Evolutionary conservation across 192 early-diverging fungal genomes (phyloP), one percentile per base, ranked within the genome.

Genomic region (Diversispora epigaea): DNA sequence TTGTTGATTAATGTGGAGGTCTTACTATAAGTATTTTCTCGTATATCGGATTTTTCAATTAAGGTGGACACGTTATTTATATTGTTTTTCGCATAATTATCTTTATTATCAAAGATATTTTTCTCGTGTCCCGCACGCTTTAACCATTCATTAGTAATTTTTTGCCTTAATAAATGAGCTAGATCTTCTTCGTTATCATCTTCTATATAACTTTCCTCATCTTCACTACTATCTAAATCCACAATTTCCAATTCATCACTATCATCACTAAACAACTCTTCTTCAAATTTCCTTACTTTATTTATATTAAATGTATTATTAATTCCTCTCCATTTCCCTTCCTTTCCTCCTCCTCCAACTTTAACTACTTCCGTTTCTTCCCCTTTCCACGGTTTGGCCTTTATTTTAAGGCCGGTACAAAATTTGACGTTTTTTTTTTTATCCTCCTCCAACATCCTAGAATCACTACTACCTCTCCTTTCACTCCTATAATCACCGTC

Each of bases 341-440:
- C 9, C 47, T 46, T 25, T 39, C 61, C 56, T 19, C n/a, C 14
- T 61, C 32, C 19, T 60, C 57, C 4, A 47, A 19, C 39, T 40
- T 63, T 45, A 44, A 62, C 72, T 60, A 73, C 6, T 41, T 17
- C 62, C 39, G 50, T 57, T 46, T 63, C 72, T 40, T 22, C 49
- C 10, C 60, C 60, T 46, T 55, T 73, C 72, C 72, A 73, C 41
- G 72, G 22, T 15, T 63, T 60, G 44, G 72, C 19, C 61, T 73
- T 73, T 46, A 73, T 58, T 49, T 62, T 73, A 73, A 43, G 58
- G 39, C 72, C 58, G 11, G 72, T 73, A 49, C 45, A 45, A 73
- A 73, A 58, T 63, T 73, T 73, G 72, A 73, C 72, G 72, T 73
- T 73, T 73, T 73, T 73, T 73, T 73, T 73, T 73, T 73, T 73